These are phyloP conservation scores for Stipa capillata DNA, from an alignment of 176 grass and related monocot species.

Conservation along the genomic window DNA sequence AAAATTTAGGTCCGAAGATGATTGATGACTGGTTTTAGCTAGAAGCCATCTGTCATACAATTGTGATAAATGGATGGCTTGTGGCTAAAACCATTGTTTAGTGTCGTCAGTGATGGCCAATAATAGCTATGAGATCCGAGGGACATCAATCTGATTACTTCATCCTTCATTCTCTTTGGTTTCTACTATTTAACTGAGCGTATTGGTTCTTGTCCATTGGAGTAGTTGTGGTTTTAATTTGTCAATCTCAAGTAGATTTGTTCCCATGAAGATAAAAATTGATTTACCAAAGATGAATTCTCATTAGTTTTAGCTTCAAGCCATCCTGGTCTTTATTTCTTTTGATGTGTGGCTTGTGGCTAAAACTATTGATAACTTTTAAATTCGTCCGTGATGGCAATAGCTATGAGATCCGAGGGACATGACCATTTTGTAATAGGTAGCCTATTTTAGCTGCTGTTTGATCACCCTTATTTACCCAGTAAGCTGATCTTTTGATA, in stretches of 20 bases:
- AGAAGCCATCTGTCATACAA: conserved; percentile 25
- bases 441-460: background rate
- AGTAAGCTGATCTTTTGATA: background rate
- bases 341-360: conserved; percentile 20
- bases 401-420: conserved; percentile 44
- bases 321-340: background rate
- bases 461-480: background rate
- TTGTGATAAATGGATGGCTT: conserved; percentile 18
- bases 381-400: conserved; percentile 9
- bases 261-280: background rate
- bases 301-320: conserved; percentile 37
- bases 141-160: background rate
- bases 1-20: conserved; percentile 43
- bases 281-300: background rate
- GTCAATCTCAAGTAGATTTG: background rate
- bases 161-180: background rate
- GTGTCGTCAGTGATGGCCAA: conserved; percentile 38
- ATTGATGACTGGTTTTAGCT: conserved; percentile 35
- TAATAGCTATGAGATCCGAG: conserved; percentile 88
- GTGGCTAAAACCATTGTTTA: conserved; percentile 25
- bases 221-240: background rate
- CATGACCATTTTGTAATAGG: background rate
- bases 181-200: background rate
- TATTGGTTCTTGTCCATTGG: background rate
- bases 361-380: conserved; percentile 12